Conservation (phyloP, 2,329 filamentous ascomycete genomes). For the Xylaria sp. region DNA sequence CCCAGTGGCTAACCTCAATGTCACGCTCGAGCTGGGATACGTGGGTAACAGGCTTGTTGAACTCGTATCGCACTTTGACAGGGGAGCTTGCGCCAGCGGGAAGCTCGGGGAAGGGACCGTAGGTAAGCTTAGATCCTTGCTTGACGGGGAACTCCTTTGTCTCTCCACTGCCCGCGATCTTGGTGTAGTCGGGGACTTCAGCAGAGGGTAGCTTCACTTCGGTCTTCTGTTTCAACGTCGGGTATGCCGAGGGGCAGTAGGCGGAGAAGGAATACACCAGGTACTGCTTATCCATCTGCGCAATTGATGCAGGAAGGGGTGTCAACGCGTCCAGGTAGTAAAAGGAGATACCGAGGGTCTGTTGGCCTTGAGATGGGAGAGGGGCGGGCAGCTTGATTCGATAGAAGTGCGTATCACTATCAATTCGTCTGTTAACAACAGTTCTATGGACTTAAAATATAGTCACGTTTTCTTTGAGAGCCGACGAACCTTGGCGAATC, state of each 20-base stretch:
- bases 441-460: too few species aligned
- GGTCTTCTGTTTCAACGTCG: conserved; percentile 89
- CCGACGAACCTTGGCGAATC: conserved; percentile 50
- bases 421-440: conserved; percentile 22
- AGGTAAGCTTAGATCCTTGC: conserved; percentile 79
- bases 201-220: conserved; percentile 82
- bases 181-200: conserved; percentile 81
- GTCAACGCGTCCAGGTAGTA: conserved; percentile 71
- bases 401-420: conserved; percentile 73
- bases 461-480: conserved; percentile 6
- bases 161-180: conserved; percentile 58
- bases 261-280: conserved; percentile 80
- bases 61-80: conserved; percentile 83
- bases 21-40: conserved; percentile 78
- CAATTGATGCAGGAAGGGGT: conserved; percentile 75
- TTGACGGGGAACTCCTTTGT: conserved; percentile 65
- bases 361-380: conserved; percentile 68
- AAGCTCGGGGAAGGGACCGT: conserved; percentile 80
- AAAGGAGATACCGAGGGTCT: conserved; percentile 84
- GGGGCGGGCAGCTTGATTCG: conserved; percentile 71
- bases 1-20: conserved; percentile 95
- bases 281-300: conserved; percentile 83
- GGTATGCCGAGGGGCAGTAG: conserved; percentile 77
- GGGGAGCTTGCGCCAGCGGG: conserved; percentile 70
- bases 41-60: conserved; percentile 84